Conservation (phyloP, 352 stramenopile genomes). For the Pythium apleroticum region DNA sequence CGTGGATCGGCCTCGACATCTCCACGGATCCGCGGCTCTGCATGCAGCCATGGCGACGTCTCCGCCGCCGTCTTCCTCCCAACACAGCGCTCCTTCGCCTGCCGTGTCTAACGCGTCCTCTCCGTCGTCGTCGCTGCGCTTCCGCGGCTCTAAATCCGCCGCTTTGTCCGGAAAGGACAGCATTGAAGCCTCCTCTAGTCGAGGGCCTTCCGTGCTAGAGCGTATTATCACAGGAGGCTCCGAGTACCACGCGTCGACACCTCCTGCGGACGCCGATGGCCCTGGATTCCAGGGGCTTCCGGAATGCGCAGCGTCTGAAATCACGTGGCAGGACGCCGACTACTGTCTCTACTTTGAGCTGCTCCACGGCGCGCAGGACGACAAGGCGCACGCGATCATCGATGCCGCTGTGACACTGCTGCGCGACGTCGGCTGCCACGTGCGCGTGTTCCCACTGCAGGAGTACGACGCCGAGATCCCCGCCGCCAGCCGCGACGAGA, state of each 20-base stretch:
- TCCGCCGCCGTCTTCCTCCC: background rate
- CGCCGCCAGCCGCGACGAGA: constrained; percentile 34
- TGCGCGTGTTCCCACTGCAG: constrained; percentile 44
- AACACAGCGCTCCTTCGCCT: background rate
- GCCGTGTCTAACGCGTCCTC: background rate
- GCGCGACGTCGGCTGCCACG: constrained; percentile 39
- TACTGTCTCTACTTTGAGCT: constrained; percentile 31
- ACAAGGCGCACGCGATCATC: constrained; percentile 34
- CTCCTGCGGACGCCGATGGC: background rate
- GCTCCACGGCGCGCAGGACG: constrained; percentile 1
- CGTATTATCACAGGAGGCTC: background rate
- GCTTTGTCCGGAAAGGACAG: background rate
- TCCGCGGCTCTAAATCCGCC: constrained; percentile 1
- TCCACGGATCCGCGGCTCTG: background rate
- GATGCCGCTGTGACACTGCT: constrained; percentile 39
- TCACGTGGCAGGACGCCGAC: constrained; percentile 28
- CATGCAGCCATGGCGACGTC: constrained; percentile 2
- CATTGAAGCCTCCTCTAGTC: background rate
- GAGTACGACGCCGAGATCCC: constrained; percentile 25
- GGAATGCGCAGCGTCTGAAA: background rate
- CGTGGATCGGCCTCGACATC: background rate
- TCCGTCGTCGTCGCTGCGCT: constrained; percentile 5
- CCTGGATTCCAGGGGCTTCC: background rate
- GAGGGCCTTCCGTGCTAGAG: constrained; percentile 4
- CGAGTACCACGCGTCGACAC: background rate